A percentile compares a stretch with the other conserved stretches of the same genome.
Conservation (phyloP, 2,329 filamentous ascomycete genomes). For the Neofusicoccum sp. region DNA sequence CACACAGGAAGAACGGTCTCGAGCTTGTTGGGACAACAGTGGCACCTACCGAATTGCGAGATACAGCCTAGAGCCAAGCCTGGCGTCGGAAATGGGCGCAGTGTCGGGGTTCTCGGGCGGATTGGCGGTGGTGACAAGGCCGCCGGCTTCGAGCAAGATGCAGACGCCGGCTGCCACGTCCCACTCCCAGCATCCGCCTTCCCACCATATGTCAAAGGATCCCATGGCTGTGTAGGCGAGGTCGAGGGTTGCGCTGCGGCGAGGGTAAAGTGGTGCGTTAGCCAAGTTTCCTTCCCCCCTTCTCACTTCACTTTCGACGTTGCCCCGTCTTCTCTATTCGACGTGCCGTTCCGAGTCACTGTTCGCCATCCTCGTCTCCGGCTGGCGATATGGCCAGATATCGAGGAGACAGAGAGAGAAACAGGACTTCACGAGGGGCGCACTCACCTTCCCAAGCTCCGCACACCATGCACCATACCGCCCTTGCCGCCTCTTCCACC, state of each 20-base stretch:
- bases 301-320: neutral
- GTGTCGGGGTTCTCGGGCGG: constrained; percentile 59
- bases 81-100: constrained; percentile 58
- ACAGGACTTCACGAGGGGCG: neutral
- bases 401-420: neutral
- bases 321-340: neutral
- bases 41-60: constrained; percentile 61
- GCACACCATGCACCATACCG: constrained; percentile 75
- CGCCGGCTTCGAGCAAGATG: constrained; percentile 70
- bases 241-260: constrained; percentile 65
- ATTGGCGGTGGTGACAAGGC: constrained; percentile 71
- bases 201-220: constrained; percentile 78
- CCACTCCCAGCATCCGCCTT: constrained; percentile 81
- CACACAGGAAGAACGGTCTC: neutral
- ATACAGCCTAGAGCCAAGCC: constrained; percentile 67
- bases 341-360: too few species aligned
- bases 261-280: neutral
- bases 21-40: neutral
- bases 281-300: neutral
- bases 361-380: too few species aligned
- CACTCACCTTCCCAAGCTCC: constrained; percentile 61
- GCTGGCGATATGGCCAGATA: neutral
- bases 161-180: constrained; percentile 75
- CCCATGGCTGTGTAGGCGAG: constrained; percentile 74
- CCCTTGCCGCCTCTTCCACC: constrained; percentile 63